A percentile compares a stretch with the other conserved stretches of the same genome.
These are phyloP conservation scores for Beta macrorhiza DNA, from an alignment of 179 eudicot species.

Conservation along the genomic window DNA sequence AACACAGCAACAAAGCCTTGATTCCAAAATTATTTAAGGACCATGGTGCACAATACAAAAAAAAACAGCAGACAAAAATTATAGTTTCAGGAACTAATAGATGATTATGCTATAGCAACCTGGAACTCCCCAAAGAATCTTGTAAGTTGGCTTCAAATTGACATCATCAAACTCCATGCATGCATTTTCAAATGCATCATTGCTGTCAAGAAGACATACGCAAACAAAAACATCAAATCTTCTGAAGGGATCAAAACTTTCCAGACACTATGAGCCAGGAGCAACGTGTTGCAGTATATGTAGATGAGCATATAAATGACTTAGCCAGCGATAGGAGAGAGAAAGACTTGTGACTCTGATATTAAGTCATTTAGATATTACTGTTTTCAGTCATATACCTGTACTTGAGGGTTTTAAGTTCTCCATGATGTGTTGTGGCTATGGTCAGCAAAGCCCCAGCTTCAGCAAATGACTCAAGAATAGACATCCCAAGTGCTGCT, in stretches of 20 bases:
- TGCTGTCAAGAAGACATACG: slow-evolving; percentile 46
- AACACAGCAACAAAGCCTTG: too few relatives aligned
- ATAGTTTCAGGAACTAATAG: not conserved
- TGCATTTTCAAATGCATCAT: slow-evolving; percentile 84
- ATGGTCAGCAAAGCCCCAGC: slow-evolving; percentile 74
- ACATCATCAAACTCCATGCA: slow-evolving; percentile 98
- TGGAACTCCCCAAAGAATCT: slow-evolving; percentile 96
- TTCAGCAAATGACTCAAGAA: slow-evolving; percentile 86
- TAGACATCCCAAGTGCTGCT: slow-evolving; percentile 96
- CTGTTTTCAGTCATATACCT: slow-evolving; percentile 43
- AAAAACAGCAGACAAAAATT: not conserved
- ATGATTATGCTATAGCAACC: slow-evolving; percentile 40
- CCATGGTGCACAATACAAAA: not conserved
- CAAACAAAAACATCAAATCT: slow-evolving; percentile 2
- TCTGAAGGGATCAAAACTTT: not conserved
- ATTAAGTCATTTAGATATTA: not conserved
- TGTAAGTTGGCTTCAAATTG: slow-evolving; percentile 91
- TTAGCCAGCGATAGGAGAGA: not conserved
- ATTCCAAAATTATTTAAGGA: too few relatives aligned
- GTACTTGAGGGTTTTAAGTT: slow-evolving; percentile 93
- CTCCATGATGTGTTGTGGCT: slow-evolving; percentile 96
- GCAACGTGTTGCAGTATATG: not conserved
- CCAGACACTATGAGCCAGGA: slow-evolving; percentile 4
- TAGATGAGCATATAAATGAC: not conserved
- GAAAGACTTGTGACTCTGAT: not conserved